A percentile compares a stretch with the other conserved stretches of the same genome.
phyloP scores from a whole-genome alignment of 2,329 filamentous ascomycete species.

The Lachnellula occidentalis region DNA sequence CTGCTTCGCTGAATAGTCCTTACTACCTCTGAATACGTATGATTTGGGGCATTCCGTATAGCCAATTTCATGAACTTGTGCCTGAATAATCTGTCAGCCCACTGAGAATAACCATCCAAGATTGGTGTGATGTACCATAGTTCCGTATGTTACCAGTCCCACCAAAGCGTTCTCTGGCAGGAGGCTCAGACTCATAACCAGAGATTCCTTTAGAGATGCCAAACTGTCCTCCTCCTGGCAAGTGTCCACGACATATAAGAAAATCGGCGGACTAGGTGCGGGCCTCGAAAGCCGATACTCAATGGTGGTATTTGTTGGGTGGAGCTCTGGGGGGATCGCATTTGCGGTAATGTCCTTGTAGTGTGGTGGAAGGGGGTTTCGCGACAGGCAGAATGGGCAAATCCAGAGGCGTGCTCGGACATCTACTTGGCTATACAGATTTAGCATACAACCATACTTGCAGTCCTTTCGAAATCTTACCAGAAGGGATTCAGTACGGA shows the following conservation, averaged over 20 bases:
- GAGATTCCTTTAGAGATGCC: constrained; percentile 75
- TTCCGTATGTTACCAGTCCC: constrained; percentile 81
- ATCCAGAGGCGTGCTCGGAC: constrained; percentile 81
- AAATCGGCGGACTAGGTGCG: constrained; percentile 80
- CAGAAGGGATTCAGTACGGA: constrained; percentile 96
- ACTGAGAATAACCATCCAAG: neutral
- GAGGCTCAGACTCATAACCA: constrained; percentile 79
- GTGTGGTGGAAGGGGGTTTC: constrained; percentile 76
- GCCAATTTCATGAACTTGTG: constrained; percentile 95
- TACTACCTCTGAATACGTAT: constrained; percentile 95
- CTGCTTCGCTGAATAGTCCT: constrained; percentile 96
- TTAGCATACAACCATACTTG: constrained; percentile 19
- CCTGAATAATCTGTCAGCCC: constrained; percentile 42
- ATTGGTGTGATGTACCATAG: constrained; percentile 63
- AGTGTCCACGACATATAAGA: constrained; percentile 81
- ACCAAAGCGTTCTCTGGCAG: constrained; percentile 78
- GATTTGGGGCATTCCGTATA: constrained; percentile 98
- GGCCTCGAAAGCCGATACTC: constrained; percentile 78
- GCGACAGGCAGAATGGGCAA: constrained; percentile 80
- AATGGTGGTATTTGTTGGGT: constrained; percentile 80
- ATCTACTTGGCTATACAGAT: constrained; percentile 63
- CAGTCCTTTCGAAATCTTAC: constrained; percentile 43
- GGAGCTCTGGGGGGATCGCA: constrained; percentile 76
- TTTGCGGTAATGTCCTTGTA: constrained; percentile 87
- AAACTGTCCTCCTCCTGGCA: constrained; percentile 86